Conservation (phyloP, 2,329 filamentous ascomycete genomes). For the Ascochyta clinopodiicola region DNA sequence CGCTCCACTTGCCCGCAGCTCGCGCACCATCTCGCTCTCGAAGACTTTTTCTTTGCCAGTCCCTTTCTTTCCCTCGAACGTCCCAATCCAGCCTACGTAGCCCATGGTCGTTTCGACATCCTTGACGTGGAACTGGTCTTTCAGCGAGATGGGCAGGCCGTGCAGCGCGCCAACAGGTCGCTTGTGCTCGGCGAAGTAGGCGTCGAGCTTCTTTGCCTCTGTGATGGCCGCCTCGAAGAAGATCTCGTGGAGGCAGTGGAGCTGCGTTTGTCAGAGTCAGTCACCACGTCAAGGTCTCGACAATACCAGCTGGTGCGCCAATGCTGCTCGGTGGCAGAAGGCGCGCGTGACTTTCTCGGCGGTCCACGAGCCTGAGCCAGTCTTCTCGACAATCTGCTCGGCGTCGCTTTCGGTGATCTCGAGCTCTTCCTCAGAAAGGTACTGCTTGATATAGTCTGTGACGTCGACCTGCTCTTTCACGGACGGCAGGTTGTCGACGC, state of each 20-base stretch:
- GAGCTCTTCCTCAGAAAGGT: conserved; percentile 60
- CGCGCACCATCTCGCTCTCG: conserved; percentile 66
- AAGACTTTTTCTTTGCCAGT: conserved; percentile 60
- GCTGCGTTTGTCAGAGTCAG: conserved; percentile 18
- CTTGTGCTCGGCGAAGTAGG: conserved; percentile 43
- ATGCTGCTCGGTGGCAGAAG: conserved; percentile 63
- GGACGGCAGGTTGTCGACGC: conserved; percentile 56
- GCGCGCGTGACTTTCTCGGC: conserved; percentile 62
- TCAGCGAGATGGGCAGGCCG: conserved; percentile 56
- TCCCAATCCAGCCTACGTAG: conserved; percentile 70
- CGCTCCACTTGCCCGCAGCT: conserved; percentile 61
- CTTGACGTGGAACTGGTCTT: conserved; percentile 59
- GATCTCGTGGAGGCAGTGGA: conserved; percentile 54
- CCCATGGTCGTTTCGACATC: conserved; percentile 61
- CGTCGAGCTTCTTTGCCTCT: conserved; percentile 52
- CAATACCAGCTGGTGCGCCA: conserved; percentile 58
- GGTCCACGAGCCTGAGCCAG: conserved; percentile 61
- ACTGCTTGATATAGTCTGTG: conserved; percentile 61
- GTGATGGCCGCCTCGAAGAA: conserved; percentile 56
- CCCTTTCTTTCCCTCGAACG: conserved; percentile 63
- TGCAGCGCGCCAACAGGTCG: conserved; percentile 54
- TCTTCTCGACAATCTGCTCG: conserved; percentile 62
- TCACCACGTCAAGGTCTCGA: not conserved
- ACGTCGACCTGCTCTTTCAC: conserved; percentile 58
- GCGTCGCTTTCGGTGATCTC: conserved; percentile 68